These are phyloP conservation scores for Yamadazyma atmosphaerica DNA, from an alignment of 1,139 yeast genomes.

Conservation along the genomic window DNA sequence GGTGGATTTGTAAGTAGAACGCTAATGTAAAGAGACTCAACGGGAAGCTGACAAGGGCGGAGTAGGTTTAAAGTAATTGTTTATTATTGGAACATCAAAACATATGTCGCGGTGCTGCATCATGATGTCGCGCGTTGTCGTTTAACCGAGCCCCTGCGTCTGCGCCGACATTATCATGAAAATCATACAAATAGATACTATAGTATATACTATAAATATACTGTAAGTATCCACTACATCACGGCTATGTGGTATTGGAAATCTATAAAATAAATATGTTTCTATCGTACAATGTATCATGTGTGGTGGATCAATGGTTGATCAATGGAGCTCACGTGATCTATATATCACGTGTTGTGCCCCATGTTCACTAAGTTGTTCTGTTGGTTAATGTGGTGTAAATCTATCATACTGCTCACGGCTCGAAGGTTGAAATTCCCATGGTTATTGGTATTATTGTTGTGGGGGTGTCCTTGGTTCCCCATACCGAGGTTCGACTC, in stretches of 20 bases:
- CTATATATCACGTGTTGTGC: neutral
- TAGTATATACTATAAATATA: too few species aligned
- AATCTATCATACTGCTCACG: constrained; percentile 38
- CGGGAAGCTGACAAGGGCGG: too few species aligned
- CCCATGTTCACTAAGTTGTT: constrained; percentile 1
- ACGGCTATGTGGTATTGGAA: too few species aligned
- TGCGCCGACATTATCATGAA: too few species aligned
- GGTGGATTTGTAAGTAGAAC: neutral
- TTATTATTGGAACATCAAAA: neutral
- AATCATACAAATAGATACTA: too few species aligned
- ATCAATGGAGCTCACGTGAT: too few species aligned
- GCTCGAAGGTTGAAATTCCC: constrained; percentile 24
- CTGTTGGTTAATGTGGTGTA: constrained; percentile 21
- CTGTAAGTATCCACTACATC: too few species aligned
- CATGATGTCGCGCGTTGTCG: neutral
- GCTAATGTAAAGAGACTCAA: too few species aligned
- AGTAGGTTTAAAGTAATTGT: neutral
- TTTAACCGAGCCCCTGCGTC: too few species aligned
- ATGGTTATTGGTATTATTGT: neutral
- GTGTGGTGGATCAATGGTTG: too few species aligned
- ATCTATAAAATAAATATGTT: neutral
- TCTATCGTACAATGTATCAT: neutral
- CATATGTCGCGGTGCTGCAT: neutral
- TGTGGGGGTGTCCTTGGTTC: constrained; percentile 3
- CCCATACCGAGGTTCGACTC: constrained; percentile 4